A percentile compares a stretch with the other conserved stretches of the same genome.
phyloP scores from a whole-genome alignment of 257 asterid species.

The Solanum chaucha region DNA sequence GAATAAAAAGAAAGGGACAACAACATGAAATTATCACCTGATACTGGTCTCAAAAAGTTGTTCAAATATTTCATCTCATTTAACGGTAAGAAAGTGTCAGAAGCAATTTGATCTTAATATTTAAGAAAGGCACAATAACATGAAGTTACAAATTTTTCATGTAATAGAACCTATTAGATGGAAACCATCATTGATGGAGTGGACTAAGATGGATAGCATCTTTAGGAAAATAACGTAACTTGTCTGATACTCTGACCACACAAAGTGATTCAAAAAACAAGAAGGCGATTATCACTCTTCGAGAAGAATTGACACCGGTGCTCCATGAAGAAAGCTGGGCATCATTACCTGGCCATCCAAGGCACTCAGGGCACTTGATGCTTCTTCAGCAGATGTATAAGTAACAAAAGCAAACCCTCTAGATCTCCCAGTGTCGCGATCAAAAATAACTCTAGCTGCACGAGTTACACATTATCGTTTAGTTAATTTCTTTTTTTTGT shows the following conservation, averaged over 20 bases:
- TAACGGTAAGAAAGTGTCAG: neutral
- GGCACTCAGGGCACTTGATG: slow-evolving; percentile 71
- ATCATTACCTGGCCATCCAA: slow-evolving; percentile 69
- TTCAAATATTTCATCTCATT: neutral
- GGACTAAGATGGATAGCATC: neutral
- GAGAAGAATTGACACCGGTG: neutral
- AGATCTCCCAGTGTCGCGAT: slow-evolving; percentile 79
- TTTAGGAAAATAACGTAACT: neutral
- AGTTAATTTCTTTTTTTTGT: neutral
- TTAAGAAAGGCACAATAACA: neutral
- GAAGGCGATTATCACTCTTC: neutral
- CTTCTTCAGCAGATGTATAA: slow-evolving; percentile 60
- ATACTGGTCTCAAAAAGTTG: neutral
- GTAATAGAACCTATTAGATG: neutral
- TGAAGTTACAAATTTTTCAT: neutral
- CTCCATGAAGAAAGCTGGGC: neutral
- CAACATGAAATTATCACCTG: neutral
- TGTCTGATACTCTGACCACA: neutral
- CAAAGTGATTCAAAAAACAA: neutral
- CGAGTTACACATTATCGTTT: neutral
- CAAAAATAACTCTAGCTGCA: slow-evolving; percentile 68
- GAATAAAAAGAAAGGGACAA: neutral
- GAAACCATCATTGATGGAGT: neutral
- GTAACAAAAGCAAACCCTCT: slow-evolving; percentile 87
- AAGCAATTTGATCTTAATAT: neutral